Conservation (phyloP, 257 asterid genomes). For the Handroanthus guayacan region DNA sequence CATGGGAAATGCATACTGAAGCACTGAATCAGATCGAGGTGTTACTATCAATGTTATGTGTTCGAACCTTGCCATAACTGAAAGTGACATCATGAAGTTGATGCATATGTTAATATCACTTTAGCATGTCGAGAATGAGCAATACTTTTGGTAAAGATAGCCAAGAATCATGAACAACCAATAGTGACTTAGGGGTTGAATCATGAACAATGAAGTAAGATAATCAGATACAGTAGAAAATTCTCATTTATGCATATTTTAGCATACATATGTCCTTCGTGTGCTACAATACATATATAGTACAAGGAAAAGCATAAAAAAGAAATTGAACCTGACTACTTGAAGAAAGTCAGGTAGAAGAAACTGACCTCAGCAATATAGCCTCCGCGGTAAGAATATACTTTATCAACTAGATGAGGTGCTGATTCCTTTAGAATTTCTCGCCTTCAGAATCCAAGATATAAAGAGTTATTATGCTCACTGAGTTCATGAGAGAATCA, state of each 20-base stretch:
- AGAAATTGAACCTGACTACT: conserved; percentile 29
- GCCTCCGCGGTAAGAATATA: conserved; percentile 87
- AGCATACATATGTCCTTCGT: neutral
- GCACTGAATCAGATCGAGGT: neutral
- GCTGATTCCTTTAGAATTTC: conserved; percentile 84
- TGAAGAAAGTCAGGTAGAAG: conserved; percentile 28
- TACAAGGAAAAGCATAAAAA: neutral
- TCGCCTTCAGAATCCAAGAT: conserved; percentile 61
- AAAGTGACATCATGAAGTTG: conserved; percentile 16
- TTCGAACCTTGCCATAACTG: neutral
- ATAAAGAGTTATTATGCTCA: conserved; percentile 28
- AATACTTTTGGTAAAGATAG: neutral
- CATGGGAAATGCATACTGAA: conserved; percentile 15
- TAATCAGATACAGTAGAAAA: conserved; percentile 4
- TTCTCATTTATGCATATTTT: conserved; percentile 3
- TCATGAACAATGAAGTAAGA: neutral
- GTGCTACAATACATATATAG: neutral
- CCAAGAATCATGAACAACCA: neutral
- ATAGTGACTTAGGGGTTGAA: neutral
- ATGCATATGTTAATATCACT: neutral
- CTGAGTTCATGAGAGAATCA: conserved; percentile 37
- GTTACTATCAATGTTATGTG: neutral
- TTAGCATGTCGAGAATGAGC: neutral
- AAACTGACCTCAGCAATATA: conserved; percentile 85
- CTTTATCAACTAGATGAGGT: conserved; percentile 67